These are phyloP conservation scores for Chrysopogon serrulatus DNA, from an alignment of 176 grass and related monocot species.

Conservation along the genomic window DNA sequence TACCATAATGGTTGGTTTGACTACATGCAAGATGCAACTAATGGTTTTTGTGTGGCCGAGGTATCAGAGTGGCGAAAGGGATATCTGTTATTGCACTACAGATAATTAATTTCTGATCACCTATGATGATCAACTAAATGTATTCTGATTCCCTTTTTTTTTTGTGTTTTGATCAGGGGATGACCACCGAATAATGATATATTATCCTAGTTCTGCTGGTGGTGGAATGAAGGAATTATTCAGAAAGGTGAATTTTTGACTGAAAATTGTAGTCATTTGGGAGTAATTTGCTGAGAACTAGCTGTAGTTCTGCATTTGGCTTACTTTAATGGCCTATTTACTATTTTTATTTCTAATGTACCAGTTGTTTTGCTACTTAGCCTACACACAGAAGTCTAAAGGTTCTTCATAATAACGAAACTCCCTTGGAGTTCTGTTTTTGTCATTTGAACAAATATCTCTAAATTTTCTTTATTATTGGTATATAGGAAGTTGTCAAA, in stretches of 20 bases:
- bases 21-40: constrained; percentile 4
- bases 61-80: neutral
- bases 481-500: constrained; percentile 3
- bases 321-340: neutral
- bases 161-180: constrained; percentile 50
- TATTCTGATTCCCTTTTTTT: neutral
- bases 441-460: neutral
- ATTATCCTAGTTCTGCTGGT: constrained; percentile 97
- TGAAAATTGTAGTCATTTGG: constrained; percentile 2
- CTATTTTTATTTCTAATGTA: neutral
- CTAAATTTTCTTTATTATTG: neutral
- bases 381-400: neutral
- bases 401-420: neutral
- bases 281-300: neutral
- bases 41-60: neutral
- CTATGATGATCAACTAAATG: constrained; percentile 10
- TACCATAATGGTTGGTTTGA: neutral
- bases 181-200: constrained; percentile 99
- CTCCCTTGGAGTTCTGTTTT: neutral
- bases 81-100: neutral
- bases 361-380: constrained; percentile 6
- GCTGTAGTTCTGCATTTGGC: neutral
- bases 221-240: constrained; percentile 99
- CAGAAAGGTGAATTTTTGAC: constrained; percentile 59
- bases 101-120: neutral